Conservation (phyloP, 108 stramenopile species). For the Fragilaria crotonensis region DNA sequence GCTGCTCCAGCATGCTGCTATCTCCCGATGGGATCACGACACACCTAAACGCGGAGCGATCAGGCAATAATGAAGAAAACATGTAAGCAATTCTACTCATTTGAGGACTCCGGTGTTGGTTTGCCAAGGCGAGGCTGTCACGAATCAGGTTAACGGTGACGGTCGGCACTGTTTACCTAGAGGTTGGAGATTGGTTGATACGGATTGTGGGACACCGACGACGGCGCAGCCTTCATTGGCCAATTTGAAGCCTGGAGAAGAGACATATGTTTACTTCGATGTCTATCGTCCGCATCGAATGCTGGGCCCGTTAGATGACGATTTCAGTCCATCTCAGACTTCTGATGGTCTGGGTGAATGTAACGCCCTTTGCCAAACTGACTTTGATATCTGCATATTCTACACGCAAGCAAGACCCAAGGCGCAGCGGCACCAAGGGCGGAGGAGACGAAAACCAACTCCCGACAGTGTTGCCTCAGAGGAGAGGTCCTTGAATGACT, state of each 20-base stretch:
- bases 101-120: slow-evolving; percentile 29
- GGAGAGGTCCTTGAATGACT: slow-evolving; percentile 3
- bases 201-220: not conserved
- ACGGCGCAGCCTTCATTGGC: slow-evolving; percentile 10
- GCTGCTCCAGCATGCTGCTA: slow-evolving; percentile 28
- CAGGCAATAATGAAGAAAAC: slow-evolving; percentile 4
- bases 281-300: slow-evolving; percentile 45
- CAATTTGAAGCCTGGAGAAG: slow-evolving; percentile 33
- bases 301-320: not conserved
- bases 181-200: slow-evolving; percentile 48
- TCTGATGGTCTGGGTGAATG: not conserved
- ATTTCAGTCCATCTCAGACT: not conserved
- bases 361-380: slow-evolving; percentile 27
- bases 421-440: slow-evolving; percentile 1
- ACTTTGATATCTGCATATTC: slow-evolving; percentile 29
- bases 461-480: slow-evolving; percentile 15
- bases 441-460: not conserved
- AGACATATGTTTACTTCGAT: slow-evolving; percentile 45
- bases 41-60: slow-evolving; percentile 5
- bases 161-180: slow-evolving; percentile 43
- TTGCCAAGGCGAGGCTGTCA: not conserved
- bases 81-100: slow-evolving; percentile 1
- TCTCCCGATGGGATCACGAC: slow-evolving; percentile 20
- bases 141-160: slow-evolving; percentile 5
- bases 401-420: slow-evolving; percentile 25